Conservation (phyloP, 306 rosid genomes). For the Cajanus cajan region DNA sequence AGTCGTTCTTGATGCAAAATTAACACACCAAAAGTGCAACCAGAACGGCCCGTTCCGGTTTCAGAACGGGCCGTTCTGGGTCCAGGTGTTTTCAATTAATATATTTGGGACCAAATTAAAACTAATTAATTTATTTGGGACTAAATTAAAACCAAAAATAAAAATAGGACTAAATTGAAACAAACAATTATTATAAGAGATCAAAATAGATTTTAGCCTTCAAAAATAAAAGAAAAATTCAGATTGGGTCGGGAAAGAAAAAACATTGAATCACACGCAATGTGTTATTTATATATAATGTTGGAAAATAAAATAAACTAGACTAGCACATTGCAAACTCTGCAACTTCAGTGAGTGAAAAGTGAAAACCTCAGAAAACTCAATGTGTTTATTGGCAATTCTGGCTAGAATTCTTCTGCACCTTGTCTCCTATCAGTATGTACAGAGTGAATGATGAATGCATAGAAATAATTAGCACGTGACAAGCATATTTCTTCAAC, state of each 20-base stretch:
- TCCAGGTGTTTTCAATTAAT: too few species aligned
- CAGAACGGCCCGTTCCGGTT: too few species aligned
- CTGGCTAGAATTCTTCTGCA: background rate
- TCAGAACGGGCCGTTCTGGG: too few species aligned
- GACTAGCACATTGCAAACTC: slow-evolving; percentile 57
- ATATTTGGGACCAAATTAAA: too few species aligned
- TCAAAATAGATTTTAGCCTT: too few species aligned
- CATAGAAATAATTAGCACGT: background rate
- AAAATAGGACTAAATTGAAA: too few species aligned
- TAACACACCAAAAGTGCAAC: too few species aligned
- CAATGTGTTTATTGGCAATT: background rate
- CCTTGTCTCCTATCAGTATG: background rate
- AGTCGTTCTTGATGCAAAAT: too few species aligned
- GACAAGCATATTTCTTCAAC: background rate
- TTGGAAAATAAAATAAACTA: slow-evolving; percentile 42
- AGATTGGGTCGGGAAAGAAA: slow-evolving; percentile 24
- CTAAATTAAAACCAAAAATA: too few species aligned
- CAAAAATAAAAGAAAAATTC: slow-evolving; percentile 1
- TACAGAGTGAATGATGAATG: background rate
- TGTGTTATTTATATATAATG: slow-evolving; percentile 24
- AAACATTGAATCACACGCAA: background rate
- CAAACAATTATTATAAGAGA: too few species aligned
- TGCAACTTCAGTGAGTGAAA: background rate
- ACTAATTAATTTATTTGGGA: too few species aligned
- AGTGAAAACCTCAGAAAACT: background rate